Percentiles rank a stretch among this genome's conserved stretches.
These are phyloP conservation scores for Gaeumannomyces sp. DNA, from an alignment of 2,329 filamentous ascomycete genomes.

Conservation along the genomic window DNA sequence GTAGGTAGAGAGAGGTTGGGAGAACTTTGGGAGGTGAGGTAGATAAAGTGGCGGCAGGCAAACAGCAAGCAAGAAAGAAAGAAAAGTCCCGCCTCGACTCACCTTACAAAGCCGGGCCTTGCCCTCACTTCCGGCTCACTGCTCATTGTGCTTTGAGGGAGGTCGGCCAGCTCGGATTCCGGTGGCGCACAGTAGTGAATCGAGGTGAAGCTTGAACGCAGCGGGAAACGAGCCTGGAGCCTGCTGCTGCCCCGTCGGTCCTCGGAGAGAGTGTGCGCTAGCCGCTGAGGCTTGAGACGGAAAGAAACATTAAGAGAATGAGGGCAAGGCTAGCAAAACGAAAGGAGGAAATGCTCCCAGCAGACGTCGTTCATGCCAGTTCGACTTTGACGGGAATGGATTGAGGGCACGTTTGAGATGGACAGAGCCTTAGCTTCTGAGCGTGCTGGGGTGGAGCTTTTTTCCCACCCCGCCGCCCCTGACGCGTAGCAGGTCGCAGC, in stretches of 20 bases:
- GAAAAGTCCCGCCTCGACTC: neutral
- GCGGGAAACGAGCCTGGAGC: neutral
- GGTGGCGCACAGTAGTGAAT: neutral
- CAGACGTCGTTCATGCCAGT: no score
- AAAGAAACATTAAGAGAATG: neutral
- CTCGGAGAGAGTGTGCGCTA: neutral
- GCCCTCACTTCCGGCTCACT: neutral
- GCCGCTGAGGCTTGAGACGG: neutral
- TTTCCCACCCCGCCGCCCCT: no score
- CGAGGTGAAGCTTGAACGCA: neutral
- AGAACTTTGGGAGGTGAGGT: neutral
- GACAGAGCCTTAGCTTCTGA: no score
- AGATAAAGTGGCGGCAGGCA: neutral
- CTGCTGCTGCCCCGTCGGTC: no score
- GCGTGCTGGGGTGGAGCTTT: no score
- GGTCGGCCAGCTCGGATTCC: neutral
- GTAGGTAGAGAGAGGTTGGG: neutral
- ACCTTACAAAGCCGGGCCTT: conserved; percentile 5
- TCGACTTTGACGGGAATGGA: no score
- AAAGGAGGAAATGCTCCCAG: neutral
- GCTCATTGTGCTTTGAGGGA: neutral
- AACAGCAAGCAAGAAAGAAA: conserved; percentile 1
- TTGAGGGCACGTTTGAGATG: no score
- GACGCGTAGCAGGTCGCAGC: no score
- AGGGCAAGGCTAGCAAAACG: no score